Base-by-base conservation (phyloP, 1,284 basidiomycete species). In the Pterulicium gracile region DNA sequence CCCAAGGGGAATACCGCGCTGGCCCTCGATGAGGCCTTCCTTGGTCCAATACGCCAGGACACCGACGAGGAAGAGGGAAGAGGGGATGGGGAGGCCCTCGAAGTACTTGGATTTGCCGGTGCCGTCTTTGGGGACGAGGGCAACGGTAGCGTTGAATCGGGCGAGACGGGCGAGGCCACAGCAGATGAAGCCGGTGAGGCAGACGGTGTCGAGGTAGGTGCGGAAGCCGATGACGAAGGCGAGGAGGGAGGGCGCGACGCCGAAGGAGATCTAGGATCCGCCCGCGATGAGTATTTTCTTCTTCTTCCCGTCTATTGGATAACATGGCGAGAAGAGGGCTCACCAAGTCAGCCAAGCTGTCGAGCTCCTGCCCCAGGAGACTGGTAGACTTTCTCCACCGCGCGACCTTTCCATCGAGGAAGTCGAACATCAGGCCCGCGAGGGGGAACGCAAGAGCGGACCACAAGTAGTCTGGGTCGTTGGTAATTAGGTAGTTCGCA, bases 331-430 rank as follows among this genome's bases (percentile, higher is more conserved):
- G 43, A 41, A 43, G 18, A 49, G 24, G 44, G 48, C 85, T 47
- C 57, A 92, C 89, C 63, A 97, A 72, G 67, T 99, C 96, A 20
- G 96, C 96, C 47, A 99, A 71, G 62, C 87, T 91, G 68, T 99
- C 96, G 47, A 99, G 74, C 63, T 99, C 96, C 66, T 99, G 96
- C 1, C 96, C 96, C n/a, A 99, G 73, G 80, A 99, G 86, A 55
- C 88, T 93, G 50, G 81, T 88, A 48, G 90, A 90, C 51, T 92
- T 94, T 61, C 92, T 81, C 94, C 94, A 98, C 52, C 96, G 72
- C 15, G 96, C 96, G 22, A 99, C 91, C 66, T 97, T 98, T 47
- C 96, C 96, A 61, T 99, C 96, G 42, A 98, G 69, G 54, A 96
- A 91, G 65, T 99, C 96, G 66, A 99, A 99, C 70, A 96, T 84